These are phyloP conservation scores for Claviceps pazoutovae DNA, from an alignment of 2,329 filamentous ascomycete genomes.

Conservation along the genomic window DNA sequence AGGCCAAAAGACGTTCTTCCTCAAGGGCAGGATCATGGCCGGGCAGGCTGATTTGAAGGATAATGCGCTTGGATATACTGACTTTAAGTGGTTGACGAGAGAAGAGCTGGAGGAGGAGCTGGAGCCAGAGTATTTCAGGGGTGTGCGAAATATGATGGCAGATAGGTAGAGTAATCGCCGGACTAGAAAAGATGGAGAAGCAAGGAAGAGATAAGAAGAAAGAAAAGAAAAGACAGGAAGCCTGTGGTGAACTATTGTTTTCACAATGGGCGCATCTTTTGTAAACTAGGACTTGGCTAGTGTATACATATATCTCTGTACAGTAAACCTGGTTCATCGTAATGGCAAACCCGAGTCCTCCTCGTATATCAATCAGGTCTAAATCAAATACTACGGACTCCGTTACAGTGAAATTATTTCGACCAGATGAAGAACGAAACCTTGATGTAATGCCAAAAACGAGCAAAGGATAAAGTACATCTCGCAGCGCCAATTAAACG, in stretches of 20 bases:
- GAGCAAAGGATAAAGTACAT: too few relatives aligned
- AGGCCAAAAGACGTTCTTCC: constrained; percentile 83
- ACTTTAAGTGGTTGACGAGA: constrained; percentile 87
- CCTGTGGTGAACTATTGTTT: neutral
- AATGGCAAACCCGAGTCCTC: neutral
- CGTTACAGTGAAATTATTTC: too few relatives aligned
- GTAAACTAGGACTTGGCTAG: neutral
- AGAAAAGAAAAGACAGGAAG: neutral
- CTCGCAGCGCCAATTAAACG: too few relatives aligned
- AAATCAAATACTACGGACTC: too few relatives aligned
- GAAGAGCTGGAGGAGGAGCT: constrained; percentile 68
- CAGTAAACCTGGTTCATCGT: neutral
- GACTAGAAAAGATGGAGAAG: neutral
- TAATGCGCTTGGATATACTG: constrained; percentile 58
- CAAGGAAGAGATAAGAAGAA: neutral
- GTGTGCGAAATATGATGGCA: constrained; percentile 71
- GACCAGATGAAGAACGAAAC: too few relatives aligned
- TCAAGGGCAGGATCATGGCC: constrained; percentile 92
- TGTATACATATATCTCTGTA: constrained; percentile 1
- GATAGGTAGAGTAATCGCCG: constrained; percentile 41
- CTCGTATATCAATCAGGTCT: neutral
- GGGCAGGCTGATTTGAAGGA: constrained; percentile 72
- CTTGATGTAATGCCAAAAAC: too few relatives aligned
- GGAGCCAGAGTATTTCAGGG: constrained; percentile 53
- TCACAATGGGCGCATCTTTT: neutral